These are phyloP conservation scores for Aspergillus jensenii DNA, from an alignment of 2,329 filamentous ascomycete species.

Conservation along the genomic window DNA sequence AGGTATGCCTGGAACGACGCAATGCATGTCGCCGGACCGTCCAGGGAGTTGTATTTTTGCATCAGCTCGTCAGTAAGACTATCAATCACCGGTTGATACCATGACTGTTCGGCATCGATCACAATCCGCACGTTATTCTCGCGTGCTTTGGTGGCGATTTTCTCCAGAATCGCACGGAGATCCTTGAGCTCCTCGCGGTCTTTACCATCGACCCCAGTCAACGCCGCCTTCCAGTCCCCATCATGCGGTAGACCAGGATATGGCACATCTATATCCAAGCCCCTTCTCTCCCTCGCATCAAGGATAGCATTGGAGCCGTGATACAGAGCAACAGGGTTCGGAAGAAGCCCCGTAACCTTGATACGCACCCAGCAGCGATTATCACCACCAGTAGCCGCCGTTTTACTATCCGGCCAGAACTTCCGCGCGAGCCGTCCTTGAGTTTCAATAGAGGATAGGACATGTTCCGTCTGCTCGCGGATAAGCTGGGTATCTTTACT, in stretches of 20 bases:
- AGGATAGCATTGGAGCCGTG: conserved; percentile 7
- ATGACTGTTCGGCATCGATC: conserved; percentile 9
- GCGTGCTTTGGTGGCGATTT: neutral
- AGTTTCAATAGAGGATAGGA: neutral
- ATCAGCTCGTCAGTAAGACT: conserved; percentile 10
- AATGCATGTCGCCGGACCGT: neutral
- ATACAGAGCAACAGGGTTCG: neutral
- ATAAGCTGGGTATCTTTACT: neutral
- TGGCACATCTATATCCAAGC: neutral
- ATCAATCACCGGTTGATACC: conserved; percentile 11
- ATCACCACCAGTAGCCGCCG: neutral
- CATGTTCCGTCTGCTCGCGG: neutral
- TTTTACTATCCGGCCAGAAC: neutral
- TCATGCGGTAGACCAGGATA: neutral
- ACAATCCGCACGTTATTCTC: neutral
- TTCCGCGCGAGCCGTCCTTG: neutral
- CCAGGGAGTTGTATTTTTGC: conserved; percentile 12
- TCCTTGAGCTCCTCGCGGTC: neutral
- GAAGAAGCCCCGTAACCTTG: conserved; percentile 6
- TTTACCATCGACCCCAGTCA: neutral
- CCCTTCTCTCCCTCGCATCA: neutral
- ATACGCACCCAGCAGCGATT: conserved; percentile 9
- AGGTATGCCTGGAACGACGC: conserved; percentile 10
- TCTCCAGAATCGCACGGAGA: neutral
- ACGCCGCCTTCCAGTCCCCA: neutral